phyloP scores from a whole-genome alignment of 2,329 filamentous ascomycete genomes.

The Paecilomyces formosus region DNA sequence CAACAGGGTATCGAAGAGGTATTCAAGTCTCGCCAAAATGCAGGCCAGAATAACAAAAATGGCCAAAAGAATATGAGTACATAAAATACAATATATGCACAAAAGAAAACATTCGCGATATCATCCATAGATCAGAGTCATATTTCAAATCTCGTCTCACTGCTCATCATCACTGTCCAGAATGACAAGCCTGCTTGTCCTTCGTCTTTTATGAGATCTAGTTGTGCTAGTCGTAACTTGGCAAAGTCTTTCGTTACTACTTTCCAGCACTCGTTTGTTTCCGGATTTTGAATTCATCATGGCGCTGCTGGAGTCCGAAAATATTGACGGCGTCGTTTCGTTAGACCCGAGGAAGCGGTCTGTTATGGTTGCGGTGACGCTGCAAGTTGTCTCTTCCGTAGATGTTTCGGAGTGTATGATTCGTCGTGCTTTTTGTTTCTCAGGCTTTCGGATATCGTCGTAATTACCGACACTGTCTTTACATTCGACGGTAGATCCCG shows the following conservation, averaged over 20 bases:
- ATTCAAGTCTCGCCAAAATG: background rate
- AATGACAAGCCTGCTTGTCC: background rate
- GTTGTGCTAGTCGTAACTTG: background rate
- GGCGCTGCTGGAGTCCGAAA: background rate
- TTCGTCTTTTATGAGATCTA: background rate
- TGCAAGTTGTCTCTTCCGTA: background rate
- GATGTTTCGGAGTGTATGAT: background rate
- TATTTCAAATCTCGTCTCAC: background rate
- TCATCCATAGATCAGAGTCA: background rate
- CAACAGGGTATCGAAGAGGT: too few species aligned
- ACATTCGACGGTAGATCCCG: background rate
- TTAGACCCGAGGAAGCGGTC: background rate
- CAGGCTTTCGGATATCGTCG: background rate
- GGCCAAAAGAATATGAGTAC: background rate
- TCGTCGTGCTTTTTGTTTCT: background rate
- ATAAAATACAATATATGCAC: background rate
- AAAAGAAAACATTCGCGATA: background rate
- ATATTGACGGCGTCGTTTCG: background rate
- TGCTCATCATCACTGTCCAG: background rate
- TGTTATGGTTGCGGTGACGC: background rate
- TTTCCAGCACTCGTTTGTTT: background rate
- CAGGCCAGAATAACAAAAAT: background rate
- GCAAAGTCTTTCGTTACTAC: background rate
- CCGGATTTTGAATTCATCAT: background rate
- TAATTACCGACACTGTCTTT: background rate